Percentiles rank a stretch among this genome's conserved stretches.
Evolutionary conservation across 192 early-diverging fungal species (phyloP).

Genomic region (Mortierella hygrophila): DNA sequence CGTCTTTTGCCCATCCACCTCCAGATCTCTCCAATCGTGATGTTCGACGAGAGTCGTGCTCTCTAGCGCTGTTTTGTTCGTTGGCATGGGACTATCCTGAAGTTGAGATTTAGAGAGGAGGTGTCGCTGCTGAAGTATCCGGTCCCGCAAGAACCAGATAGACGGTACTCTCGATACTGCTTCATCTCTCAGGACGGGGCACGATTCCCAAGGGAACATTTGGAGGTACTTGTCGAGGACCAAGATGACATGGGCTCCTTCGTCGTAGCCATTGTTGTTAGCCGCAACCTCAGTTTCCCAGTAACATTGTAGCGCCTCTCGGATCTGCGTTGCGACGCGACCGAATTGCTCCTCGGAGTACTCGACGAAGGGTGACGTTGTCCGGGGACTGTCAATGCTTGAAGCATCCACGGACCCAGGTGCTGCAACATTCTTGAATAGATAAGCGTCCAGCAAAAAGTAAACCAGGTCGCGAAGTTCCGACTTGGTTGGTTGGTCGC

Average conservation of each 20-base stretch:
- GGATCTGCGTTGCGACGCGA: slow-evolving; percentile 36
- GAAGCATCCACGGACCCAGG: background rate
- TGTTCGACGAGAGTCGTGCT: background rate
- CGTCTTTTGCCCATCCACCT: slow-evolving; percentile 59
- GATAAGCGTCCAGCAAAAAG: slow-evolving; percentile 77
- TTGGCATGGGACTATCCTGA: background rate
- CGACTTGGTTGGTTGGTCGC: slow-evolving; percentile 60
- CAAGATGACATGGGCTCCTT: slow-evolving; percentile 78
- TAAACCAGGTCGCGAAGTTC: slow-evolving; percentile 79
- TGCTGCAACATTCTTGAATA: slow-evolving; percentile 52
- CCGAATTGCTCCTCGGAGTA: slow-evolving; percentile 35
- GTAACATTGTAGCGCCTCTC: slow-evolving; percentile 28
- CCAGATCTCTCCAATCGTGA: slow-evolving; percentile 56
- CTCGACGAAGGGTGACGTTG: slow-evolving; percentile 15
- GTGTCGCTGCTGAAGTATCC: slow-evolving; percentile 62
- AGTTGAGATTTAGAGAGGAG: background rate
- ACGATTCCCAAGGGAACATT: slow-evolving; percentile 90
- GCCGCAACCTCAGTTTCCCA: slow-evolving; percentile 27
- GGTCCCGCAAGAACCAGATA: slow-evolving; percentile 76
- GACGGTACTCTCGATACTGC: slow-evolving; percentile 88
- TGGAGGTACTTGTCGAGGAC: slow-evolving; percentile 90
- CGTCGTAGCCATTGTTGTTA: slow-evolving; percentile 49
- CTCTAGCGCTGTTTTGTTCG: background rate
- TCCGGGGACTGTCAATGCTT: background rate
- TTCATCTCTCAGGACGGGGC: slow-evolving; percentile 76